Conservation (phyloP, 371 early-diverging fungal genomes). For the Batkoa obscura region DNA sequence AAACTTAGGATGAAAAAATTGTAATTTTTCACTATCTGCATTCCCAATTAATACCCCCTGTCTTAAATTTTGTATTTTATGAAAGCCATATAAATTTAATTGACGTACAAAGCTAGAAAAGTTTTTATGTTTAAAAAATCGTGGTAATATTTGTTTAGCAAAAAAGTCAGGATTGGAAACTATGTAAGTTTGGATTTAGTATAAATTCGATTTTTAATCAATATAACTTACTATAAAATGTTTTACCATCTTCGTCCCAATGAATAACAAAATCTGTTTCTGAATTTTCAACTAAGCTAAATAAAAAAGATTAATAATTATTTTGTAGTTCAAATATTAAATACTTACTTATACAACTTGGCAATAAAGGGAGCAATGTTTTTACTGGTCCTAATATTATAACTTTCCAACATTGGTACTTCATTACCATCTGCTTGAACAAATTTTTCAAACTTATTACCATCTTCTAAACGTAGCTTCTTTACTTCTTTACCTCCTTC, state of each 20-base stretch:
- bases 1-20: slow-evolving; percentile 34
- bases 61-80: slow-evolving; percentile 63
- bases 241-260: slow-evolving; percentile 57
- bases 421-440: too few species aligned
- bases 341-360: slow-evolving; percentile 4
- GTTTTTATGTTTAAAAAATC: slow-evolving; percentile 87
- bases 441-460: too few species aligned
- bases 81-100: slow-evolving; percentile 80
- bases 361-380: neutral
- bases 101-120: slow-evolving; percentile 89
- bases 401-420: neutral
- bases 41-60: slow-evolving; percentile 48
- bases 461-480: too few species aligned
- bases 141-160: slow-evolving; percentile 63
- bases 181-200: slow-evolving; percentile 7
- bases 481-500: too few species aligned
- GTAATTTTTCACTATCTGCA: slow-evolving; percentile 30
- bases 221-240: slow-evolving; percentile 20
- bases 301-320: neutral
- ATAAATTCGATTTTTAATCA: neutral
- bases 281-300: slow-evolving; percentile 47
- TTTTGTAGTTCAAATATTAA: neutral
- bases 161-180: slow-evolving; percentile 60
- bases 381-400: neutral
- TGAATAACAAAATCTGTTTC: slow-evolving; percentile 43